Evolutionary conservation across 177 flowering plant genomes (phyloP), one percentile per base, ranked within the genome.

Genomic region (Vitis hybrid): DNA sequence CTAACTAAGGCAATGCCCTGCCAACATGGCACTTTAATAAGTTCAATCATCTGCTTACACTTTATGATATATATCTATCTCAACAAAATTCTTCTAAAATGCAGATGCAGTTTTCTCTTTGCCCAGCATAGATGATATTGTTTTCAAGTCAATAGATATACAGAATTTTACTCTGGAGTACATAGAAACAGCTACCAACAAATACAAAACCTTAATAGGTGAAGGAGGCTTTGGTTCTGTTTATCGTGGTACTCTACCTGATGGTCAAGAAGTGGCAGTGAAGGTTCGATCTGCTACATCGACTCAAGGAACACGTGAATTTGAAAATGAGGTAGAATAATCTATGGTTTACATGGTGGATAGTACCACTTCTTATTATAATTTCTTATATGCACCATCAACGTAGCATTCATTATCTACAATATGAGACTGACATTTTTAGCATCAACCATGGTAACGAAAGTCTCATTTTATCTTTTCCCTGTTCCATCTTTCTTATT

Each of bases 211-310:
- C 56, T 68, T 91, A 74, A 87, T 91, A 64, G 97, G 97, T 61
- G 94, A 89, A 84, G 97, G 97, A 52, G 94, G 94, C 1, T 91
- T 91, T 70, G 97, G 97, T 63, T 74, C 90, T 70, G 97, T 91
- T 45, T 91, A 85, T 67, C 87, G 84, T 29, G 97, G 97, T 8
- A 85, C 80, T 51, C 79, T 91, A 55, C 65, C 72, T 33, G 86
- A 87, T 79, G 94, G 94, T 50, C 79, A 85, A 73, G 97, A 91
- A 80, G 91, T 91, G 66, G 94, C 97, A 51, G 94, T 88, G 63
- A 91, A 91, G 81, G 94, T 91, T 61, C 86, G 90, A 5, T 88
- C 97, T 50, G 87, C 92, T 18, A 89, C 91, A 29, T 91, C 97
- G 51, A 85, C 92, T 67, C 97, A 91, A 70, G 97, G 97, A 75